phyloP scores from a whole-genome alignment of 164 flowering plant species.

The Kalanchoe fedtschenkoi region DNA sequence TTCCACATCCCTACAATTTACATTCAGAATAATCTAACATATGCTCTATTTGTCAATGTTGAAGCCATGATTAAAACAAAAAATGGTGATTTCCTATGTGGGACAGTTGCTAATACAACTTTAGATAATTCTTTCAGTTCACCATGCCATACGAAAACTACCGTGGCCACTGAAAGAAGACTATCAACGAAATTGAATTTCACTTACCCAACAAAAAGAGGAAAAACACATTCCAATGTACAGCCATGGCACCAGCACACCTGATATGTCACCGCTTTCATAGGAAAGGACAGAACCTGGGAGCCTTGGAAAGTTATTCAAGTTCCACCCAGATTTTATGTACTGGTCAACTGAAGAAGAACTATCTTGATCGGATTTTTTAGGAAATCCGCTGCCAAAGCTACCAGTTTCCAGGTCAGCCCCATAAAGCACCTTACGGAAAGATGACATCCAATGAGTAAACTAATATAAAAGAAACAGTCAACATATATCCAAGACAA shows the following conservation, averaged over 20 bases:
- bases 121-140: too few species aligned
- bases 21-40: neutral
- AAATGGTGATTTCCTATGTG: too few species aligned
- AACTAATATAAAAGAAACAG: neutral
- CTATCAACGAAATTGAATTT: neutral
- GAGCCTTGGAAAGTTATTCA: conserved; percentile 67
- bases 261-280: conserved; percentile 69
- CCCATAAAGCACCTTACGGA: conserved; percentile 53
- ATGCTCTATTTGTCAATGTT: too few species aligned
- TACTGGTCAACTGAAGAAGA: conserved; percentile 32
- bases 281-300: conserved; percentile 57
- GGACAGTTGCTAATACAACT: too few species aligned
- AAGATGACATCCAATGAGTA: neutral
- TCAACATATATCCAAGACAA: neutral
- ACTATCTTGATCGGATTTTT: conserved; percentile 16
- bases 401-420: conserved; percentile 68
- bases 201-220: conserved; percentile 71
- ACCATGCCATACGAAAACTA: too few species aligned
- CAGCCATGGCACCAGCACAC: conserved; percentile 70
- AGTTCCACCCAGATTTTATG: conserved; percentile 61
- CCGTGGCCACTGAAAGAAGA: neutral
- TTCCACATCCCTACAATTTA: neutral
- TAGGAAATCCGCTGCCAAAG: conserved; percentile 76
- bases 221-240: conserved; percentile 79
- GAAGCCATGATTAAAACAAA: too few species aligned